phyloP scores from a whole-genome alignment of 2,329 filamentous ascomycete species.

The Ophiostoma novo-ulmi region DNA sequence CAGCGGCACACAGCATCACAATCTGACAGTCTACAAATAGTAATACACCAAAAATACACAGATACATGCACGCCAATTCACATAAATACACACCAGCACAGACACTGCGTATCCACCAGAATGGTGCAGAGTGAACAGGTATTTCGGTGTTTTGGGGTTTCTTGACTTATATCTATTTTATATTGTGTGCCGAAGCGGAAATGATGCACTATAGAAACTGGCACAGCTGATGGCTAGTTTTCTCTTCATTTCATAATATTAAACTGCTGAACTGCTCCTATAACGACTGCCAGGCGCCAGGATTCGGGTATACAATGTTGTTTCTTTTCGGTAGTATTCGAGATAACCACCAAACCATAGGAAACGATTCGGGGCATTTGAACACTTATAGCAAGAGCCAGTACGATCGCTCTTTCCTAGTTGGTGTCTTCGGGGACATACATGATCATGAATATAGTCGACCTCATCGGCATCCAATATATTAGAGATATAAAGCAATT shows the following conservation, averaged over 20 bases:
- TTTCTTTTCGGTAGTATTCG: too few relatives aligned
- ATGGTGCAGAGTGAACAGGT: conserved; percentile 9
- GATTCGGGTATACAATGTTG: too few relatives aligned
- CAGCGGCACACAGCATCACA: too few relatives aligned
- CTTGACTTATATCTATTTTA: neutral
- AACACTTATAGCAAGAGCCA: neutral
- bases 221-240: too few relatives aligned
- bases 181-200: neutral
- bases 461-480: neutral
- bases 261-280: too few relatives aligned
- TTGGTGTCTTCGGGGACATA: neutral
- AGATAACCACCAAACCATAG: too few relatives aligned
- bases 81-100: neutral
- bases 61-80: neutral
- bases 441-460: neutral
- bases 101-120: conserved; percentile 11
- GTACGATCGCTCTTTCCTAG: neutral
- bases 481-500: neutral
- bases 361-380: neutral
- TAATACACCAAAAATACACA: neutral
- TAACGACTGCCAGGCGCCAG: too few relatives aligned
- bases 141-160: neutral
- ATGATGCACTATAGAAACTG: too few relatives aligned
- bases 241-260: too few relatives aligned
- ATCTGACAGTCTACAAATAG: too few relatives aligned